phyloP scores from a whole-genome alignment of 352 stramenopile species.

The Pythium graminicola region DNA sequence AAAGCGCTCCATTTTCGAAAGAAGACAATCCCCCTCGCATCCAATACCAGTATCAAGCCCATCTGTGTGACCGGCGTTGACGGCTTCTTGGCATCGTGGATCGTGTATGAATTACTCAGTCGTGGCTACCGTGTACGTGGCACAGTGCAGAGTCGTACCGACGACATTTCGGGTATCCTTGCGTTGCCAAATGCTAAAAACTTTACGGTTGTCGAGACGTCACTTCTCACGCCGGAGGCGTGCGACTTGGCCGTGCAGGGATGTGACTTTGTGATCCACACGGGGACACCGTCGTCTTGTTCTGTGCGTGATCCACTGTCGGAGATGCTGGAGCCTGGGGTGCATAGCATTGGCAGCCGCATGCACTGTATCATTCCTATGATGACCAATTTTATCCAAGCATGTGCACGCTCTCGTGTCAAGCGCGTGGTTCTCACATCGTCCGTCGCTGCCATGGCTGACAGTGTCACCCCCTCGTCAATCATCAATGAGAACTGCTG shows the following conservation, averaged over 20 bases:
- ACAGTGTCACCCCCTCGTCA: constrained; percentile 63
- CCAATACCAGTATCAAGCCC: constrained; percentile 65
- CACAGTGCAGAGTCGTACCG: constrained; percentile 80
- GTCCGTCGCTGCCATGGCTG: constrained; percentile 80
- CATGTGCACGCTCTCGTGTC: constrained; percentile 67
- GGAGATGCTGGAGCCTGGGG: constrained; percentile 75
- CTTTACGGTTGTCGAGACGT: constrained; percentile 84
- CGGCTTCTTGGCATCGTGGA: constrained; percentile 81
- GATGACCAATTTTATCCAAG: constrained; percentile 90
- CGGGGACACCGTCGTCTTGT: constrained; percentile 78
- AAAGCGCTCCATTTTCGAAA: constrained; percentile 76
- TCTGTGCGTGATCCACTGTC: constrained; percentile 81
- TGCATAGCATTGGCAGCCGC: constrained; percentile 84
- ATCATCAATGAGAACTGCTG: constrained; percentile 82
- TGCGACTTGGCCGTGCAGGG: constrained; percentile 84
- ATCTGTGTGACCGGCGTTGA: constrained; percentile 85
- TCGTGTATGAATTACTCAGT: constrained; percentile 71
- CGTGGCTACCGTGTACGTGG: constrained; percentile 76
- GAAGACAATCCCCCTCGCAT: constrained; percentile 72
- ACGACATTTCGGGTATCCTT: constrained; percentile 77
- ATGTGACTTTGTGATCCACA: constrained; percentile 89
- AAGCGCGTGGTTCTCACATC: constrained; percentile 84
- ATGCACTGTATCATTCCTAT: constrained; percentile 90
- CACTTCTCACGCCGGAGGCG: constrained; percentile 77
- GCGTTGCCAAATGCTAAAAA: constrained; percentile 69